Evolutionary conservation across 805 yeast species (phyloP).

Genomic region (Wickerhamiella spandovensis): DNA sequence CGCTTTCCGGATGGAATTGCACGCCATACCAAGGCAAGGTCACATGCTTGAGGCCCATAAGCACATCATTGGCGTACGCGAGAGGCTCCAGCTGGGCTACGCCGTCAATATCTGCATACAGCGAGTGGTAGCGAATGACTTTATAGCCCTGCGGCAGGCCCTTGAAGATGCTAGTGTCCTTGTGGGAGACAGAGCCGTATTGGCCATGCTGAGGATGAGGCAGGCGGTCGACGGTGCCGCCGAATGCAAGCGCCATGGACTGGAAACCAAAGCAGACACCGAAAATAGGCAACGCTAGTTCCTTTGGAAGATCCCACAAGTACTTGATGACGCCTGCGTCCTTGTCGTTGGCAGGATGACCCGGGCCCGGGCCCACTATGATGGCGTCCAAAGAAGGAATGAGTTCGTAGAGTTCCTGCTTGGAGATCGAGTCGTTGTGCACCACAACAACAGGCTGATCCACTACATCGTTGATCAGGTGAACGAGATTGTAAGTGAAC

Average conservation of each 20-base stretch:
- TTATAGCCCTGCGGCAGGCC: slow-evolving; percentile 35
- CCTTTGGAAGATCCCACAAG: slow-evolving; percentile 32
- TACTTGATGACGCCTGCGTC: slow-evolving; percentile 65
- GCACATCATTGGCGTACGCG: slow-evolving; percentile 31
- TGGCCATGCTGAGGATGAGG: slow-evolving; percentile 74
- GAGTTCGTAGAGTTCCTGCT: slow-evolving; percentile 27
- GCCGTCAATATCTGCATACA: slow-evolving; percentile 34
- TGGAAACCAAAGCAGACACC: slow-evolving; percentile 96
- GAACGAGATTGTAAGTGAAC: slow-evolving; percentile 69
- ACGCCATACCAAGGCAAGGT: slow-evolving; percentile 72
- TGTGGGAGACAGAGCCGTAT: slow-evolving; percentile 37
- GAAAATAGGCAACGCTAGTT: slow-evolving; percentile 46
- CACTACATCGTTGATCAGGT: slow-evolving; percentile 43
- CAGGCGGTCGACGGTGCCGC: slow-evolving; percentile 41
- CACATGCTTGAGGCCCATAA: slow-evolving; percentile 71
- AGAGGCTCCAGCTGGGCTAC: slow-evolving; percentile 1
- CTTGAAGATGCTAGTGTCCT: slow-evolving; percentile 28
- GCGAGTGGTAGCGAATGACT: slow-evolving; percentile 82
- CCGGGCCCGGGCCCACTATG: slow-evolving; percentile 96
- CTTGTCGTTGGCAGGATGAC: slow-evolving; percentile 49
- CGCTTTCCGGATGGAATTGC: slow-evolving; percentile 94
- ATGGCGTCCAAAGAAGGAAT: slow-evolving; percentile 54
- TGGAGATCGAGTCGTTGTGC: slow-evolving; percentile 44
- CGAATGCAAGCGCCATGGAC: slow-evolving; percentile 52
- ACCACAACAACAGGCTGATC: slow-evolving; percentile 35